phyloP scores from a whole-genome alignment of 2,329 filamentous ascomycete species.

The Pseudogymnoascus sp. region DNA sequence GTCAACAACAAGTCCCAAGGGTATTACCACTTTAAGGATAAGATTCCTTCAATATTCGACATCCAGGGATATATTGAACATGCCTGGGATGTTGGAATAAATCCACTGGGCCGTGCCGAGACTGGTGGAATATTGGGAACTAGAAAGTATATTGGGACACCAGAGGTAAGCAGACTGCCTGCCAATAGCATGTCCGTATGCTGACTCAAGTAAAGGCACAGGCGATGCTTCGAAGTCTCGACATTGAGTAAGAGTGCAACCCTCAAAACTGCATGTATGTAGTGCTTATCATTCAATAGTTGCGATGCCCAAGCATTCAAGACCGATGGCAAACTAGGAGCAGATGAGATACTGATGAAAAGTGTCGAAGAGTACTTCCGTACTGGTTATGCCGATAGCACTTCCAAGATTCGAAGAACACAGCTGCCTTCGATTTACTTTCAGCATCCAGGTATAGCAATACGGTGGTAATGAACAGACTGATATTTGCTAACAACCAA shows the following conservation, averaged over 20 bases:
- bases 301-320: constrained; percentile 57
- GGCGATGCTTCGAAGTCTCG: constrained; percentile 64
- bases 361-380: constrained; percentile 70
- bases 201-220: constrained; percentile 50
- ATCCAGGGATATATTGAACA: constrained; percentile 81
- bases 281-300: constrained; percentile 28
- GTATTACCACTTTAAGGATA: constrained; percentile 49
- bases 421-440: constrained; percentile 78
- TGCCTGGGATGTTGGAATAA: constrained; percentile 83
- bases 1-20: constrained; percentile 51
- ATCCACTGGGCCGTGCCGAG: constrained; percentile 63
- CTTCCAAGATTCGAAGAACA: constrained; percentile 62
- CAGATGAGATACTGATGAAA: constrained; percentile 46
- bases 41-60: constrained; percentile 67
- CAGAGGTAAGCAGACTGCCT: constrained; percentile 52
- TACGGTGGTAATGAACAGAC: background rate
- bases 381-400: constrained; percentile 40
- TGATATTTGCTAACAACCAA: background rate
- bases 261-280: background rate
- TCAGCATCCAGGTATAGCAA: constrained; percentile 61
- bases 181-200: constrained; percentile 2
- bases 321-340: constrained; percentile 32
- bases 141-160: constrained; percentile 90
- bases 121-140: constrained; percentile 84
- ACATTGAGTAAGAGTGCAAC: constrained; percentile 49